Evolutionary conservation across 495 filamentous ascomycete genomes (phyloP).

Genomic region (Xylaria palmicola): DNA sequence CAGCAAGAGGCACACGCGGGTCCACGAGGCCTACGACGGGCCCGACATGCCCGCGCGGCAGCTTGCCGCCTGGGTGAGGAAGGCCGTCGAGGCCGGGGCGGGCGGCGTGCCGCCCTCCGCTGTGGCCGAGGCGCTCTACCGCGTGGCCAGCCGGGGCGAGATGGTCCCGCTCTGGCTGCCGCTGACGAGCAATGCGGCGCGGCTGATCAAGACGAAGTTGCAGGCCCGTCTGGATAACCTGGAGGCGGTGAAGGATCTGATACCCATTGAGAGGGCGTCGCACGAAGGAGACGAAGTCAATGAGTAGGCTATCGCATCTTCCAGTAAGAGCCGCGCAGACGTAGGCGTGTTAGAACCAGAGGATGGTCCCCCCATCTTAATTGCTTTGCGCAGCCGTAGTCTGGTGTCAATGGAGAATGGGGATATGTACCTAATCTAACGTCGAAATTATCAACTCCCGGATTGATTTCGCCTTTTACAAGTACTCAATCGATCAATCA

Average conservation of each 20-base stretch:
- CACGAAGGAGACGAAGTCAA: no score
- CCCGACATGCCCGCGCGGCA: conserved; percentile 33
- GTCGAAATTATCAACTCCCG: no score
- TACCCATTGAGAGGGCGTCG: conserved; percentile 17
- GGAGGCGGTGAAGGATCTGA: conserved; percentile 31
- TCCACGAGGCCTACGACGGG: conserved; percentile 37
- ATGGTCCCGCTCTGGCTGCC: conserved; percentile 42
- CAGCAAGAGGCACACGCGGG: conserved; percentile 16
- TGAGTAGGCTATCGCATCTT: no score
- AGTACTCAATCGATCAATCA: no score
- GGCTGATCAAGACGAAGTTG: conserved; percentile 34
- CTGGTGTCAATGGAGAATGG: no score
- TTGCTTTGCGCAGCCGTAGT: no score
- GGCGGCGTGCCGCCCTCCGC: conserved; percentile 34
- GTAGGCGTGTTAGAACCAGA: no score
- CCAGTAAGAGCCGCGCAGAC: no score
- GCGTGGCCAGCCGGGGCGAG: conserved; percentile 31
- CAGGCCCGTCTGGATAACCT: conserved; percentile 29
- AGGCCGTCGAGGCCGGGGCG: conserved; percentile 26
- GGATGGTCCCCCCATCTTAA: no score
- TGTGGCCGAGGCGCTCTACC: conserved; percentile 36
- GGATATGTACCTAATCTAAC: no score
- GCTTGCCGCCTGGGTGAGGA: conserved; percentile 35
- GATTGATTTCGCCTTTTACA: no score
- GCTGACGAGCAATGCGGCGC: conserved; percentile 40